phyloP scores from a whole-genome alignment of 1,284 basidiomycete species.

The Naganishia sp. region DNA sequence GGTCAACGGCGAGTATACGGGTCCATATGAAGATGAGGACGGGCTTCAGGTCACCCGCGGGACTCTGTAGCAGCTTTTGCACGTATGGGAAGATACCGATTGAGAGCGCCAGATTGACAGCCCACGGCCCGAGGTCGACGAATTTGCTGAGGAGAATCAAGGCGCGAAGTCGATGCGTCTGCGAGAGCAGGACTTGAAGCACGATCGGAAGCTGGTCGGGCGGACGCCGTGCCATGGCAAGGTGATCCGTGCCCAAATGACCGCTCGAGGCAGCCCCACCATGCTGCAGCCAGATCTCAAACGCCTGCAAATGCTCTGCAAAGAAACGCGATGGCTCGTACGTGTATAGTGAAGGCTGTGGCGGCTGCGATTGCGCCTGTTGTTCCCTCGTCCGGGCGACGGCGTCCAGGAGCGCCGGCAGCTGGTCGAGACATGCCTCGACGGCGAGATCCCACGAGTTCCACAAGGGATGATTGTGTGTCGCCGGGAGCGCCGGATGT shows the following conservation, averaged over 20 bases:
- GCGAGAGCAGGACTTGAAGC: slow-evolving; percentile 92
- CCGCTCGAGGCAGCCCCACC: slow-evolving; percentile 59
- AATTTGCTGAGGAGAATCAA: slow-evolving; percentile 97
- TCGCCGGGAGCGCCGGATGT: slow-evolving; percentile 84
- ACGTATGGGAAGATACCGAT: slow-evolving; percentile 99
- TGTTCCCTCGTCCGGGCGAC: slow-evolving; percentile 57
- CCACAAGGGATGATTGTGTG: slow-evolving; percentile 95
- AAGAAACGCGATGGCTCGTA: slow-evolving; percentile 95
- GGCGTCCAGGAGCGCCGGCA: slow-evolving; percentile 80
- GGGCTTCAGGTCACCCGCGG: slow-evolving; percentile 89
- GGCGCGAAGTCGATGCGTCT: slow-evolving; percentile 91
- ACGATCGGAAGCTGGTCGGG: slow-evolving; percentile 97
- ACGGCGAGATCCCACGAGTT: slow-evolving; percentile 97
- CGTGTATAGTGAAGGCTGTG: slow-evolving; percentile 46
- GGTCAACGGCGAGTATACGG: slow-evolving; percentile 91
- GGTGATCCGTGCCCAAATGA: slow-evolving; percentile 34
- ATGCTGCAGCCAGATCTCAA: slow-evolving; percentile 96
- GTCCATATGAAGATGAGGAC: slow-evolving; percentile 99
- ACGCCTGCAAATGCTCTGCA: slow-evolving; percentile 92
- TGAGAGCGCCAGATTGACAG: slow-evolving; percentile 93
- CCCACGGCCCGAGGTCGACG: slow-evolving; percentile 97
- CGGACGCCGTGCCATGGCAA: slow-evolving; percentile 72
- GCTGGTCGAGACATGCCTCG: slow-evolving; percentile 89
- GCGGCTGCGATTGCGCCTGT: slow-evolving; percentile 39
- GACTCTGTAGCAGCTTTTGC: slow-evolving; percentile 91